These are phyloP conservation scores for Phaeodactylum tricornutum DNA, from an alignment of 108 stramenopile genomes.

Conservation along the genomic window DNA sequence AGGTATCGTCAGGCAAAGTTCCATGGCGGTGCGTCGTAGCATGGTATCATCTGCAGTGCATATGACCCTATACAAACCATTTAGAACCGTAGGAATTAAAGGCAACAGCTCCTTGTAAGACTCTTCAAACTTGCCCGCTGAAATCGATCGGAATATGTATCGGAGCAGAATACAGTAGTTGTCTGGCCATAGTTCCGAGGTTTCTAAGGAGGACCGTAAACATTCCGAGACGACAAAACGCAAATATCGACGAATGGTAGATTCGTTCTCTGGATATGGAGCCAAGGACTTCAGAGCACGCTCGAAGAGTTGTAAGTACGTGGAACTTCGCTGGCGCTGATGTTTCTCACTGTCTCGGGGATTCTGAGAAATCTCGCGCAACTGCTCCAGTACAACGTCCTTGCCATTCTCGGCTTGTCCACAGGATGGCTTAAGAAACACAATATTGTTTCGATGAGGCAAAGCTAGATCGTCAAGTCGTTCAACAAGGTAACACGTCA, in stretches of 20 bases:
- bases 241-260: slow-evolving; percentile 73
- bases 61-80: slow-evolving; percentile 69
- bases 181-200: slow-evolving; percentile 35
- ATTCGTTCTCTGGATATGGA: slow-evolving; percentile 81
- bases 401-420: background rate
- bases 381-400: background rate
- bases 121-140: slow-evolving; percentile 89
- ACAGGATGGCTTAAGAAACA: slow-evolving; percentile 1
- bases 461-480: slow-evolving; percentile 44
- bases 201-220: slow-evolving; percentile 52
- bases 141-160: slow-evolving; percentile 80
- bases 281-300: slow-evolving; percentile 76
- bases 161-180: slow-evolving; percentile 75
- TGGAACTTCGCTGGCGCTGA: slow-evolving; percentile 13
- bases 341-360: slow-evolving; percentile 8
- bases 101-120: slow-evolving; percentile 78
- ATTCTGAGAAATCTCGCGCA: background rate
- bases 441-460: background rate
- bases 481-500: slow-evolving; percentile 65
- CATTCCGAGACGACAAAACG: slow-evolving; percentile 59
- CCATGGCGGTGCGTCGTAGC: slow-evolving; percentile 59
- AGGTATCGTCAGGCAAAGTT: slow-evolving; percentile 87
- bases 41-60: slow-evolving; percentile 23
- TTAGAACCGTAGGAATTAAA: slow-evolving; percentile 65
- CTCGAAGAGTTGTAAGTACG: slow-evolving; percentile 39